Conservation (phyloP, 495 filamentous ascomycete genomes). For the Penicillium salamii region DNA sequence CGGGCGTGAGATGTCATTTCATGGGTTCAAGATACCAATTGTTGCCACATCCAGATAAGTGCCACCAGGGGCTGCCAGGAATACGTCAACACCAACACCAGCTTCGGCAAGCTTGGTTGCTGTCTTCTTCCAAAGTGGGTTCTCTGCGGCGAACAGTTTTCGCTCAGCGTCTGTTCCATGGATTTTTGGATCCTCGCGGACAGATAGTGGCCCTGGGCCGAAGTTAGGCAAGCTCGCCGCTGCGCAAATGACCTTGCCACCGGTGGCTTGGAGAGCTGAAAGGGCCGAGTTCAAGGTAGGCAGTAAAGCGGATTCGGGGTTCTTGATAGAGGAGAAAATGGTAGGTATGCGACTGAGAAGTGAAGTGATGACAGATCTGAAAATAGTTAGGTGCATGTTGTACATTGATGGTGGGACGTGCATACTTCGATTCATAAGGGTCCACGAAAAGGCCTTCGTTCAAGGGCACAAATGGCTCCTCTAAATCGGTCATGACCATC, state of each 20-base stretch:
- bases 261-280: constrained; percentile 75
- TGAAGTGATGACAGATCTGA: constrained; percentile 72
- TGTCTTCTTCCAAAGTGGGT: constrained; percentile 76
- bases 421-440: constrained; percentile 83
- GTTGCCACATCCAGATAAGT: constrained; percentile 94
- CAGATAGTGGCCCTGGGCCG: constrained; percentile 78
- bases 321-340: constrained; percentile 82
- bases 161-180: constrained; percentile 86
- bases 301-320: constrained; percentile 82
- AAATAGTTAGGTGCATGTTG: constrained; percentile 4
- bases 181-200: constrained; percentile 85
- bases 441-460: constrained; percentile 94
- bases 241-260: constrained; percentile 90
- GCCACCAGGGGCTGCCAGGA: constrained; percentile 83
- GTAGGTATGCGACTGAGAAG: constrained; percentile 76
- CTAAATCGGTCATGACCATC: constrained; percentile 97
- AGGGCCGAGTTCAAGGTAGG: constrained; percentile 80
- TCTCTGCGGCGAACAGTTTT: constrained; percentile 87
- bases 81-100: constrained; percentile 89
- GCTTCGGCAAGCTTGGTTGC: constrained; percentile 85
- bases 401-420: background rate
- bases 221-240: constrained; percentile 80
- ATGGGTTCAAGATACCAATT: constrained; percentile 60
- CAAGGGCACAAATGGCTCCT: constrained; percentile 94
- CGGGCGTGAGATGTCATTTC: constrained; percentile 1